Conservation (phyloP, 2,329 filamentous ascomycete species). For the Pseudogymnoascus verrucosus region DNA sequence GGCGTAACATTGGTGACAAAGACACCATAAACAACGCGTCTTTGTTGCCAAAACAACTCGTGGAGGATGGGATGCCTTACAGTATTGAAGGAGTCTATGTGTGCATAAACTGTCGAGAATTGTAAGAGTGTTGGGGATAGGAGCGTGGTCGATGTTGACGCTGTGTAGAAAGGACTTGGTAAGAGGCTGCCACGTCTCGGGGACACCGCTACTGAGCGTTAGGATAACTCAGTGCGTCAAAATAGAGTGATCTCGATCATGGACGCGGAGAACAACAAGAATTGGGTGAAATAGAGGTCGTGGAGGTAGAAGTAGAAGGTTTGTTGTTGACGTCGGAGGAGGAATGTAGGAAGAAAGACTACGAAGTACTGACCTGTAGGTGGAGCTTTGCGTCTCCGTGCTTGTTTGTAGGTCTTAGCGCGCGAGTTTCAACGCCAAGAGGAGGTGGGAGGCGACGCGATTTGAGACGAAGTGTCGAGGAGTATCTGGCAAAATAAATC, state of each 20-base stretch:
- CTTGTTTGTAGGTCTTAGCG: constrained; percentile 9
- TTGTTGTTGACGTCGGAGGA: constrained; percentile 28
- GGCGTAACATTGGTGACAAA: not conserved
- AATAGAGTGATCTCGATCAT: constrained; percentile 5
- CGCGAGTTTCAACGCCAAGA: constrained; percentile 7
- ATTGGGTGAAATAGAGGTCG: constrained; percentile 19
- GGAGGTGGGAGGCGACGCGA: constrained; percentile 2
- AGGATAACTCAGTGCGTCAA: constrained; percentile 8
- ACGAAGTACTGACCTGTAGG: constrained; percentile 5
- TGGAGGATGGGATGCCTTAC: constrained; percentile 2
- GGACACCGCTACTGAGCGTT: constrained; percentile 8
- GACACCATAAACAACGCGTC: constrained; percentile 3
- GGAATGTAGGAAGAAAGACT: constrained; percentile 20
- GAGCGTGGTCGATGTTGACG: constrained; percentile 3
- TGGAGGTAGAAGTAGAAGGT: constrained; percentile 23
- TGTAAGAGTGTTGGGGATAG: constrained; percentile 3
- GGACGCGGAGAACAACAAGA: constrained; percentile 9
- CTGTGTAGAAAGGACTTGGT: constrained; percentile 8
- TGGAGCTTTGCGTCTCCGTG: constrained; percentile 9
- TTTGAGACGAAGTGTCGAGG: not conserved
- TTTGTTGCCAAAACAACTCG: constrained; percentile 4
- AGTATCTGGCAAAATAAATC: not conserved
- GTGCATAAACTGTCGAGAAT: constrained; percentile 10
- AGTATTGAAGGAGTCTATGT: constrained; percentile 7
- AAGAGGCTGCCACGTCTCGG: constrained; percentile 5